Conservation (phyloP, 768 basidiomycete genomes). For the Glaciozyma antarctica region DNA sequence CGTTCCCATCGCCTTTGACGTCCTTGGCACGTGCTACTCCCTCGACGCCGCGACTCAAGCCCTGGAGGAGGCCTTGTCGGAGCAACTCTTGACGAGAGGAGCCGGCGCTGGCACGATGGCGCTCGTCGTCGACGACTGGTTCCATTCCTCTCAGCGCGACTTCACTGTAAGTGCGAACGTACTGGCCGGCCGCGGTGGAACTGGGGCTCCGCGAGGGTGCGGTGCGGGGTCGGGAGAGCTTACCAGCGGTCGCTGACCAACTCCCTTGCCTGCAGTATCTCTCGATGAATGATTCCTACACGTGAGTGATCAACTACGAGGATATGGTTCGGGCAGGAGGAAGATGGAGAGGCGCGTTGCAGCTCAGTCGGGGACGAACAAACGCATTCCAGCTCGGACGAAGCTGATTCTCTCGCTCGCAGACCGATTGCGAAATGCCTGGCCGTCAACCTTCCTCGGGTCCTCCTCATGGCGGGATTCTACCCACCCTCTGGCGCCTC, state of each 20-base stretch:
- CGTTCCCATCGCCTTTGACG: conserved; percentile 19
- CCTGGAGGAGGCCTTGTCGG: conserved; percentile 6
- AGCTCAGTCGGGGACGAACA: too few species aligned
- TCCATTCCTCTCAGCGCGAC: conserved; percentile 21
- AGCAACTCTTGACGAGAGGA: not conserved
- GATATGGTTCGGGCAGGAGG: too few species aligned
- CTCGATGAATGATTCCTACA: conserved; percentile 20
- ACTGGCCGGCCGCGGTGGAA: too few species aligned
- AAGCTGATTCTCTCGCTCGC: not conserved
- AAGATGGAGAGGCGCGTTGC: too few species aligned
- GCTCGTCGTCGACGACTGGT: conserved; percentile 19
- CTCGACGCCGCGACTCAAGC: conserved; percentile 1
- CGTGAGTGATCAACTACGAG: not conserved
- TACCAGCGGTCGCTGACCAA: not conserved
- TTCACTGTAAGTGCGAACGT: conserved; percentile 8
- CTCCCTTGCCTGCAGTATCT: not conserved
- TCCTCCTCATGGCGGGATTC: conserved; percentile 12
- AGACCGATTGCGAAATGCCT: conserved; percentile 26
- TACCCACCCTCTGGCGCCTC: not conserved
- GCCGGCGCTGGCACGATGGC: not conserved
- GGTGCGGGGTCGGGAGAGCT: not conserved
- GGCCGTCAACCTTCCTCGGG: conserved; percentile 11
- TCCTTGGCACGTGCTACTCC: conserved; percentile 19
- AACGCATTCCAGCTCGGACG: not conserved
- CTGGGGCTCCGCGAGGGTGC: not conserved